Evolutionary conservation across 2,329 filamentous ascomycete species (phyloP).

Genomic region (Rhynchosporium agropyri): DNA sequence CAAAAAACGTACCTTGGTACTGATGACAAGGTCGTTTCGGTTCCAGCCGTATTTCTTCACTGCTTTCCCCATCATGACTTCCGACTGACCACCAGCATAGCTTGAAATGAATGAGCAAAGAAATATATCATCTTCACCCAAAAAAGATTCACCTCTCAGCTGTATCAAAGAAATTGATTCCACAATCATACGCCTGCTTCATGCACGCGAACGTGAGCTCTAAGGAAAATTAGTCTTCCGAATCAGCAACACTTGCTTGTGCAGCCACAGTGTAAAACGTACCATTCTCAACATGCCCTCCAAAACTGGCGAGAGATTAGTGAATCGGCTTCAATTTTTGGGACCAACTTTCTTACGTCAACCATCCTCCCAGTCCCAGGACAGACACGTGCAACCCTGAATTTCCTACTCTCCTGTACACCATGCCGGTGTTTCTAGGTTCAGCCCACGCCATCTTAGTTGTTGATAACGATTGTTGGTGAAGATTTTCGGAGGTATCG

Average conservation of each 20-base stretch:
- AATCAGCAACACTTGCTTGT: neutral
- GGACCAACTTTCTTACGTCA: conserved; percentile 57
- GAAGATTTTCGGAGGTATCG: too few relatives aligned
- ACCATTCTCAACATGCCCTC: conserved; percentile 73
- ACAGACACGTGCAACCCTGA: conserved; percentile 75
- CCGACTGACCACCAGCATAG: conserved; percentile 55
- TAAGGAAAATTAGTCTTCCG: conserved; percentile 33
- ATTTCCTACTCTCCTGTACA: conserved; percentile 71
- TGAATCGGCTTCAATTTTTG: too few relatives aligned
- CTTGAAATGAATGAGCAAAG: conserved; percentile 30
- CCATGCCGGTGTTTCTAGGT: conserved; percentile 50
- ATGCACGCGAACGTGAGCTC: conserved; percentile 63
- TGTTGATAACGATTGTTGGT: too few relatives aligned
- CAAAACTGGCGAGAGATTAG: conserved; percentile 39
- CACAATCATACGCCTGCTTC: conserved; percentile 60
- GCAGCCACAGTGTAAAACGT: conserved; percentile 21
- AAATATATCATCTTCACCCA: too few relatives aligned
- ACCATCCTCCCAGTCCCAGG: conserved; percentile 71
- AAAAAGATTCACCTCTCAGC: conserved; percentile 45
- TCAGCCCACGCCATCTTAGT: too few relatives aligned
- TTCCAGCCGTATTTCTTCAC: conserved; percentile 61
- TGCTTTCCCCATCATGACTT: conserved; percentile 57
- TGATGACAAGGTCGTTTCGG: conserved; percentile 59
- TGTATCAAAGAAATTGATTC: conserved; percentile 61
- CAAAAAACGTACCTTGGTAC: conserved; percentile 50